These are phyloP conservation scores for Solanum sejunctum DNA, from an alignment of 257 asterid genomes.

Conservation along the genomic window DNA sequence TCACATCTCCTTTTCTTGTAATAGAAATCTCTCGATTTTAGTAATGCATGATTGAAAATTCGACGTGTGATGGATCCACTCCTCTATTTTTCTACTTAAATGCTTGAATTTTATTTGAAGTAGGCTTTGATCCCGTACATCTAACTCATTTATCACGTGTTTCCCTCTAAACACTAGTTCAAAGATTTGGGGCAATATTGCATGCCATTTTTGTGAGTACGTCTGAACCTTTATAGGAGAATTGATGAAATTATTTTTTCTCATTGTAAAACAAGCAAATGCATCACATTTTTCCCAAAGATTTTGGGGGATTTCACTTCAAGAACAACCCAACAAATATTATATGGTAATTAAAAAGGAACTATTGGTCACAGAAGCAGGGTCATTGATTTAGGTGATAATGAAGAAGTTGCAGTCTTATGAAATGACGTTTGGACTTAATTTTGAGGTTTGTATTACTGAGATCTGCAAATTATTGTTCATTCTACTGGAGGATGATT, in stretches of 20 bases:
- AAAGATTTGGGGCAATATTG: too few relatives aligned
- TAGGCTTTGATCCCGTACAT: background rate
- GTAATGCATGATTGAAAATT: too few relatives aligned
- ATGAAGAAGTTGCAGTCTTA: constrained; percentile 72
- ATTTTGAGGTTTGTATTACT: background rate
- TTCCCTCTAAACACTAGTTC: too few relatives aligned
- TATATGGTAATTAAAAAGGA: constrained; percentile 67
- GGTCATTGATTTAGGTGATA: constrained; percentile 58
- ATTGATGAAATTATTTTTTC: background rate
- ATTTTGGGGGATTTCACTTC: constrained; percentile 73
- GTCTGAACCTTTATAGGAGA: background rate
- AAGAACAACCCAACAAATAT: constrained; percentile 69
- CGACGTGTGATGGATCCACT: background rate
- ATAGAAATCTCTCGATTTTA: background rate
- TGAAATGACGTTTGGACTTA: background rate
- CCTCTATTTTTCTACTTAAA: background rate
- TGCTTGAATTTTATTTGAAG: background rate
- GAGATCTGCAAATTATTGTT: background rate
- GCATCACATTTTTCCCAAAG: constrained; percentile 62
- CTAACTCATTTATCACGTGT: background rate
- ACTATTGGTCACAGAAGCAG: constrained; percentile 72
- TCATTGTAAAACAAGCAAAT: constrained; percentile 34
- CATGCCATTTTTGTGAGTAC: background rate
- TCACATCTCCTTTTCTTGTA: background rate
- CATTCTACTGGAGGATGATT: background rate